phyloP scores from a whole-genome alignment of 176 grass and related monocot genomes.

The Rhynchospora breviuscula region DNA sequence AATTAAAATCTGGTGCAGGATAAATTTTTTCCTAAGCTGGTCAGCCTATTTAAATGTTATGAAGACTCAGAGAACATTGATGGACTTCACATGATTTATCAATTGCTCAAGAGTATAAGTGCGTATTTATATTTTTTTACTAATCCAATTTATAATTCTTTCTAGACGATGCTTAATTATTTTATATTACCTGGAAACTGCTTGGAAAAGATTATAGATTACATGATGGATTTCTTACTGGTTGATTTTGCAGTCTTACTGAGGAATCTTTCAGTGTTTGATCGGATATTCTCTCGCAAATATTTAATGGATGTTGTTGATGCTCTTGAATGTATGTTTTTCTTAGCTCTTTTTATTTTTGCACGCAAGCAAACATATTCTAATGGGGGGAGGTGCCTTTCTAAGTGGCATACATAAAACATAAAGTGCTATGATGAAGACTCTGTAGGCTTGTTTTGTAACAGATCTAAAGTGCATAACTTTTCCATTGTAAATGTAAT shows the following conservation, averaged over 20 bases:
- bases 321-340: conserved; percentile 74
- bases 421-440: too few relatives aligned
- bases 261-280: conserved; percentile 54
- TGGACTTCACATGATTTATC: conserved; percentile 71
- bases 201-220: background rate
- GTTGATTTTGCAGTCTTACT: conserved; percentile 56
- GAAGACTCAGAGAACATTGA: conserved; percentile 51
- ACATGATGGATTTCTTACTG: conserved; percentile 25
- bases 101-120: conserved; percentile 77
- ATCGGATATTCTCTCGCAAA: conserved; percentile 69
- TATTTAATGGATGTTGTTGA: conserved; percentile 80
- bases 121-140: conserved; percentile 36
- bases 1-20: conserved; percentile 33
- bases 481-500: too few relatives aligned
- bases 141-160: background rate
- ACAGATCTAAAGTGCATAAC: too few relatives aligned
- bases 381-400: too few relatives aligned
- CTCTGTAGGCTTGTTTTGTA: too few relatives aligned
- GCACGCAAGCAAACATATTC: background rate
- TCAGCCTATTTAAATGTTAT: conserved; percentile 61
- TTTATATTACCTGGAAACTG: too few relatives aligned
- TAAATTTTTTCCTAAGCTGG: conserved; percentile 77
- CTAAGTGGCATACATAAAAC: too few relatives aligned
- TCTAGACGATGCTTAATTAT: background rate
- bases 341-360: conserved; percentile 16